Conservation (phyloP, 306 rosid genomes). For the Pterocarpus santalinus region DNA sequence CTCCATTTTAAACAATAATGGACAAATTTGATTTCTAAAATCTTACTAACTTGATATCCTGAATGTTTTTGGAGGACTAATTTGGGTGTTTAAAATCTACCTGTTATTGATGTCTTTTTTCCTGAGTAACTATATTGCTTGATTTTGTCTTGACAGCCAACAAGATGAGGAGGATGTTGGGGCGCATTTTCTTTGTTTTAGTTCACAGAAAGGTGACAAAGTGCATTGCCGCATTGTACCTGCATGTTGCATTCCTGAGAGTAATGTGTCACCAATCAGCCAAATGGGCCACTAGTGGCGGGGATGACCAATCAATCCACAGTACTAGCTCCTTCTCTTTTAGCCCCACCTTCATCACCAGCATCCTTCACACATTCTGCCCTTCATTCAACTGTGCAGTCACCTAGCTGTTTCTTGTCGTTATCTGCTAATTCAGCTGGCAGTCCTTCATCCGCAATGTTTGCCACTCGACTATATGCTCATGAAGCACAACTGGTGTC, state of each 20-base stretch:
- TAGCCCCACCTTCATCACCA: conserved; percentile 98
- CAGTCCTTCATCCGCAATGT: conserved; percentile 93
- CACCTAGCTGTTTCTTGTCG: conserved; percentile 88
- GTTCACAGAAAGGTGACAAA: conserved; percentile 90
- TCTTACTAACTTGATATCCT: not conserved
- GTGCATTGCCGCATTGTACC: conserved; percentile 75
- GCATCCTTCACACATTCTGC: conserved; percentile 96
- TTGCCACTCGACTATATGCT: conserved; percentile 96
- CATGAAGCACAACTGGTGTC: conserved; percentile 93
- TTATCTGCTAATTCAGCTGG: conserved; percentile 95
- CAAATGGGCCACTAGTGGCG: conserved; percentile 80
- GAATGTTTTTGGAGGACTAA: not conserved
- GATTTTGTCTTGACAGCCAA: conserved; percentile 70
- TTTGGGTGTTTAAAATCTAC: conserved; percentile 26
- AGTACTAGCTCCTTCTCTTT: conserved; percentile 82
- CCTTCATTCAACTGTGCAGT: conserved; percentile 92
- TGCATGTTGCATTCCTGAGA: conserved; percentile 84
- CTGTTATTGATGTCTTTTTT: conserved; percentile 31
- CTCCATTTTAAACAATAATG: not conserved
- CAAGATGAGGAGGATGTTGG: conserved; percentile 99
- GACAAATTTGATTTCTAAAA: not conserved
- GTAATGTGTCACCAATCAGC: conserved; percentile 71
- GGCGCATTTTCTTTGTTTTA: conserved; percentile 90
- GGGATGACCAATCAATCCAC: conserved; percentile 82
- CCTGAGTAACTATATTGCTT: conserved; percentile 39